Evolutionary conservation across 2,329 filamentous ascomycete genomes (phyloP).

Genomic region (Curvularia sp.): DNA sequence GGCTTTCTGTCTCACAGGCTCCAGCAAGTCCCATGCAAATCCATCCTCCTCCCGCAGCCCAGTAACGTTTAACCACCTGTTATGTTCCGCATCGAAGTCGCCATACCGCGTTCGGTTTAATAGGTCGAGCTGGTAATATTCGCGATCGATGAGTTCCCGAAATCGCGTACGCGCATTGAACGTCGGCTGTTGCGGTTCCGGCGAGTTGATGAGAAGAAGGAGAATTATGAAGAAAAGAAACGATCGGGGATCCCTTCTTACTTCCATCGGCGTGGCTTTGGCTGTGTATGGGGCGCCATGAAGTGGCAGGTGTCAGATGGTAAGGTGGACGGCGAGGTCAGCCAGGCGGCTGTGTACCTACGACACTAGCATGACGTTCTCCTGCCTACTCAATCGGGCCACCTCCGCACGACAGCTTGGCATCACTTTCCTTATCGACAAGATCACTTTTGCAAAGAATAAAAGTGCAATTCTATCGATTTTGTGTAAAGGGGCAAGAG

Average conservation of each 20-base stretch:
- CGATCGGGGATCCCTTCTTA: slow-evolving; percentile 45
- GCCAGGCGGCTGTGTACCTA: slow-evolving; percentile 1
- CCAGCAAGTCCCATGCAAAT: slow-evolving; percentile 79
- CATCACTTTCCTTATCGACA: background rate
- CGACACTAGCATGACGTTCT: slow-evolving; percentile 12
- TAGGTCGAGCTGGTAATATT: slow-evolving; percentile 58
- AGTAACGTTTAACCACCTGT: slow-evolving; percentile 66
- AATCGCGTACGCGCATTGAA: slow-evolving; percentile 45
- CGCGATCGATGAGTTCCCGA: slow-evolving; percentile 58
- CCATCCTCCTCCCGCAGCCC: slow-evolving; percentile 77
- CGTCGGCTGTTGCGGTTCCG: slow-evolving; percentile 44
- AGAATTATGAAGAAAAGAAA: slow-evolving; percentile 50
- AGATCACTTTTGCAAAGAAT: background rate
- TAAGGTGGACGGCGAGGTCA: slow-evolving; percentile 3
- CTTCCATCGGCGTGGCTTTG: slow-evolving; percentile 45
- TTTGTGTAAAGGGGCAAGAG: slow-evolving; percentile 31
- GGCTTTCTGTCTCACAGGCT: slow-evolving; percentile 69
- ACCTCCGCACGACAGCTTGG: slow-evolving; percentile 21
- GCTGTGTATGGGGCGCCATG: slow-evolving; percentile 37
- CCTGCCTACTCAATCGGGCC: slow-evolving; percentile 5
- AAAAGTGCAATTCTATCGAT: slow-evolving; percentile 3
- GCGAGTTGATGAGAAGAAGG: slow-evolving; percentile 48
- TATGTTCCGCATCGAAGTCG: slow-evolving; percentile 56
- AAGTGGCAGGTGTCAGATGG: slow-evolving; percentile 16
- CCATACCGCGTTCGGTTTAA: slow-evolving; percentile 51